A percentile compares a stretch with the other conserved stretches of the same genome.
Evolutionary conservation across 2,329 filamentous ascomycete species (phyloP).

Genomic region (Salinomyces thailandicus): DNA sequence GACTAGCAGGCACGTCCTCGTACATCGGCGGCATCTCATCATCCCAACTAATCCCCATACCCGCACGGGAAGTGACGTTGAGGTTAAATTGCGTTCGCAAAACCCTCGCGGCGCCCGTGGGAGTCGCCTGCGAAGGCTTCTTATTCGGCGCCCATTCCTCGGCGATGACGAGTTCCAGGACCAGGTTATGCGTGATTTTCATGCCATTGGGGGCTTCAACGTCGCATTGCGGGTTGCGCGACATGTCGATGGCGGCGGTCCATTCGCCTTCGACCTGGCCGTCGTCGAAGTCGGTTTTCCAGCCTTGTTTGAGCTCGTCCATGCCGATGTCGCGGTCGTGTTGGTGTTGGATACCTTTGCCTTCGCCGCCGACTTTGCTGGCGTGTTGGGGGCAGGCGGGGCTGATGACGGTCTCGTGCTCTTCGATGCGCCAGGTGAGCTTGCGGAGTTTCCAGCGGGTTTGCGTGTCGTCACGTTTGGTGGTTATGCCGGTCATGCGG

Average conservation of each 20-base stretch:
- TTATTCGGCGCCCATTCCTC: conserved; percentile 71
- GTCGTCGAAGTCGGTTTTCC: conserved; percentile 69
- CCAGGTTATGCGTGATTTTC: conserved; percentile 70
- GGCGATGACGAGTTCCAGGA: conserved; percentile 87
- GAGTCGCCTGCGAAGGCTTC: conserved; percentile 63
- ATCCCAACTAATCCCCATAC: conserved; percentile 90
- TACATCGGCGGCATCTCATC: conserved; percentile 92
- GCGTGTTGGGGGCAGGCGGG: conserved; percentile 70
- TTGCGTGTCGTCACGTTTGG: conserved; percentile 54
- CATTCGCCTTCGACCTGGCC: conserved; percentile 74
- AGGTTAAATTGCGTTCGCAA: conserved; percentile 85
- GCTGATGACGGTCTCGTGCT: conserved; percentile 68
- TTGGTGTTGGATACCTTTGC: conserved; percentile 62
- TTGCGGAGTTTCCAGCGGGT: conserved; percentile 86
- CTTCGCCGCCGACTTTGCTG: conserved; percentile 51
- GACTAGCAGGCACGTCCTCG: conserved; percentile 80
- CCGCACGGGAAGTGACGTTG: conserved; percentile 68
- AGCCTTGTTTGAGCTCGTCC: conserved; percentile 73
- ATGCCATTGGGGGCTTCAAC: conserved; percentile 64
- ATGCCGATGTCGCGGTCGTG: conserved; percentile 69
- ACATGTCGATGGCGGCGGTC: conserved; percentile 50
- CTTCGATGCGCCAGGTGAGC: conserved; percentile 86
- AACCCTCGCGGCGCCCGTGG: conserved; percentile 82
- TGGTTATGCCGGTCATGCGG: conserved; percentile 76
- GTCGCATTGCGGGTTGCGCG: conserved; percentile 63